phyloP scores from a whole-genome alignment of 192 early-diverging fungal genomes.

The Gryganskiella cystojenkinii region DNA sequence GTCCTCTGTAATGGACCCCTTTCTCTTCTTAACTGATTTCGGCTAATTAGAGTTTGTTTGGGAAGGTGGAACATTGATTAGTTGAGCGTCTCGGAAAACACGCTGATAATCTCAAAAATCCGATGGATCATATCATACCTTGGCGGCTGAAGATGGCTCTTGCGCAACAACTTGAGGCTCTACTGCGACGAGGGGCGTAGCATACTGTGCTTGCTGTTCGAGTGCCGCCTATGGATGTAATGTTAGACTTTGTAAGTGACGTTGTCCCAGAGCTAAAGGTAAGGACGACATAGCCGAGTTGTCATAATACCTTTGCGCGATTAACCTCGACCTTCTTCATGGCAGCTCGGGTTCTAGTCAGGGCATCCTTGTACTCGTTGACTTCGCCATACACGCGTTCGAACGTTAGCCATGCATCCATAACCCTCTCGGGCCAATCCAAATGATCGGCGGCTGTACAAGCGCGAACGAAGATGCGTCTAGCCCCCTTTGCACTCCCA shows the following conservation, averaged over 20 bases:
- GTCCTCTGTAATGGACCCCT: constrained; percentile 12
- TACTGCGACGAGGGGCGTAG: too few relatives aligned
- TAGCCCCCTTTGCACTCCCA: constrained; percentile 16
- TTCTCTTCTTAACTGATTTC: constrained; percentile 22
- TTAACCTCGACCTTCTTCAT: constrained; percentile 28
- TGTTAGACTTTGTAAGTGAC: not conserved
- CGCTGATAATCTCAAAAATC: too few relatives aligned
- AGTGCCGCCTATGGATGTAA: not conserved
- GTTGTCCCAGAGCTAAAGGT: too few relatives aligned
- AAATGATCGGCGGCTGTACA: constrained; percentile 13
- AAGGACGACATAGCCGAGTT: too few relatives aligned
- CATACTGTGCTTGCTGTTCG: too few relatives aligned
- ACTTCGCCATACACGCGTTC: constrained; percentile 20
- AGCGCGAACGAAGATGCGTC: constrained; percentile 19
- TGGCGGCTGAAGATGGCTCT: too few relatives aligned
- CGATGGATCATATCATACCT: too few relatives aligned
- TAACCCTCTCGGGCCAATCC: constrained; percentile 43
- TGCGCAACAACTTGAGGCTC: too few relatives aligned
- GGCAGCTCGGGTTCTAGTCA: constrained; percentile 14
- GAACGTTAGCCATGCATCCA: constrained; percentile 41
- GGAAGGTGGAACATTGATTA: too few relatives aligned
- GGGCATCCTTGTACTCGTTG: constrained; percentile 22
- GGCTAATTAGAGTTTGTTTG: too few relatives aligned
- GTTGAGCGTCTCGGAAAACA: too few relatives aligned
- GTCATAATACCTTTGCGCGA: constrained; percentile 30